Evolutionary conservation across 257 asterid genomes (phyloP), one percentile per base, ranked within the genome.

Genomic region (Asclepias syriaca): DNA sequence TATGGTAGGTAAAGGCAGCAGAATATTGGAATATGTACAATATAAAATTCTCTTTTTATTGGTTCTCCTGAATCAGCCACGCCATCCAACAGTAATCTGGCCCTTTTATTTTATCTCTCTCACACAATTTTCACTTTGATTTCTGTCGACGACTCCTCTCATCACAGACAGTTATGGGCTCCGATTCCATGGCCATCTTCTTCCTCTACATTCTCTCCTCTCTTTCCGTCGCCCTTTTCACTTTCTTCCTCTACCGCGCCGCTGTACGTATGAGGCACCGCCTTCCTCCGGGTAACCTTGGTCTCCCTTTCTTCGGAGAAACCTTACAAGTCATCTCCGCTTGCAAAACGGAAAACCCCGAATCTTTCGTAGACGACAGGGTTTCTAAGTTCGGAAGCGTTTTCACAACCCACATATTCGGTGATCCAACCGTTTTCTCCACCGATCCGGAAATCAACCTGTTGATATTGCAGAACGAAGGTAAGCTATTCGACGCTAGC

Each of bases 381-480:
- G 95, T 92, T 32, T 34, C 94, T 13, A 76, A 79, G 37, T 92
- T 88, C 87, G 99, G 99, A 48, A 16, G 90, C 72, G 87, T 95
- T 16, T 95, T 95, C 85, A 92, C 96, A 11, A 88, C 99, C 68
- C 99, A 95, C 34, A 77, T 95, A 1, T 95, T 95, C 75, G 98
- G 98, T 51, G 99, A 95, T 66, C 89, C 92, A 34, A 95, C 99
- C 22, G 85, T 95, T 2, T 92, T 90, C 86, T 92, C 99, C 1
- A 87, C 96, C 75, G 99, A 95, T 77, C 96, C 95, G 83, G 99
- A 95, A 6, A 74, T 84, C 54, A 95, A 92, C 92, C 89, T 94
- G 89, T 80, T 95, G 73, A 85, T 95, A n/a, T 68, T 95, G 48
- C 97, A 87, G 78, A 88, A 86, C 65, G 98, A 92, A 84, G 99